phyloP scores from a whole-genome alignment of 495 filamentous ascomycete species.

The Penicillium egyptiacum region DNA sequence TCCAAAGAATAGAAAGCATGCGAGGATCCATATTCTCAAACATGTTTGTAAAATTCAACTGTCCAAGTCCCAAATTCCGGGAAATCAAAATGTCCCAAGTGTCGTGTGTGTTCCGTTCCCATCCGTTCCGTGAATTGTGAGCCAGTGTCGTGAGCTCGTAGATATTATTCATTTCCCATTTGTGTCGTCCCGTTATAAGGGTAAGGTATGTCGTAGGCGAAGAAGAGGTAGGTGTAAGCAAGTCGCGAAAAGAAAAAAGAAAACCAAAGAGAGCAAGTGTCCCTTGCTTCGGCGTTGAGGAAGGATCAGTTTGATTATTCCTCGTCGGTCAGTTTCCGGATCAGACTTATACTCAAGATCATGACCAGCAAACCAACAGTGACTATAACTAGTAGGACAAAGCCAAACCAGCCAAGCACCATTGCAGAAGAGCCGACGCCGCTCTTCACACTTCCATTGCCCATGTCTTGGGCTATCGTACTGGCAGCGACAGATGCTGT shows the following conservation, averaged over 20 bases:
- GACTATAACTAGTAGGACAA: slow-evolving; percentile 85
- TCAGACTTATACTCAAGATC: slow-evolving; percentile 83
- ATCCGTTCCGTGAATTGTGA: slow-evolving; percentile 15
- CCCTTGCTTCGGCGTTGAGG: neutral
- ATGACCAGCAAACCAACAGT: slow-evolving; percentile 94
- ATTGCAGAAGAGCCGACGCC: slow-evolving; percentile 91
- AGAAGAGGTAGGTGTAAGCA: slow-evolving; percentile 16
- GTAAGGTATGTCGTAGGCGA: slow-evolving; percentile 18
- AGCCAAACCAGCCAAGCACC: slow-evolving; percentile 96
- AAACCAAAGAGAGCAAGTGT: slow-evolving; percentile 20
- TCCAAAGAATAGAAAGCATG: slow-evolving; percentile 1
- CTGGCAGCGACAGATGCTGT: slow-evolving; percentile 92
- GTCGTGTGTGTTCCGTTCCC: slow-evolving; percentile 22
- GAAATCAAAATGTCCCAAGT: slow-evolving; percentile 12
- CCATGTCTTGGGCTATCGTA: slow-evolving; percentile 89
- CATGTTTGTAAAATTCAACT: slow-evolving; percentile 27
- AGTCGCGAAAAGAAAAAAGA: slow-evolving; percentile 18
- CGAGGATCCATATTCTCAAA: slow-evolving; percentile 21
- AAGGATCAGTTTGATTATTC: slow-evolving; percentile 22
- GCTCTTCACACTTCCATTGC: slow-evolving; percentile 86
- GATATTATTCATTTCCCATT: slow-evolving; percentile 39
- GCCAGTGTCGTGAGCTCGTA: slow-evolving; percentile 20
- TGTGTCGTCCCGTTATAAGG: slow-evolving; percentile 32
- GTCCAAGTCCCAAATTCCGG: slow-evolving; percentile 22
- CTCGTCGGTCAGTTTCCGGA: slow-evolving; percentile 57